These are phyloP conservation scores for Gossypium ekmanianum DNA, from an alignment of 345 rosid genomes.

Conservation along the genomic window DNA sequence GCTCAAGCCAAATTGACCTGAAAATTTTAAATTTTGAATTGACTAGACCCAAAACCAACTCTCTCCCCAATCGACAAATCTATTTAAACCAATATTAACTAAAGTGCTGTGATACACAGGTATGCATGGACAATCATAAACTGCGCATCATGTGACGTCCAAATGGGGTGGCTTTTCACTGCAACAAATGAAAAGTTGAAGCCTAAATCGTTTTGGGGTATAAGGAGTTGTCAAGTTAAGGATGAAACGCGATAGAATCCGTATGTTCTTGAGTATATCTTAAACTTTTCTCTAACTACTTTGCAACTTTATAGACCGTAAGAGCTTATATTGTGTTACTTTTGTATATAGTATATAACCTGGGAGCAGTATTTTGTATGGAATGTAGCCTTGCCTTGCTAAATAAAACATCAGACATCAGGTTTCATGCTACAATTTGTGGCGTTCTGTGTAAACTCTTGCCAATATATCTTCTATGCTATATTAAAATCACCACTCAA, in stretches of 20 bases:
- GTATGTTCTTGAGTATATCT: background rate
- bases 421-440: background rate
- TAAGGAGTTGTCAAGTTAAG: conserved; percentile 70
- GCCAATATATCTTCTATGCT: background rate
- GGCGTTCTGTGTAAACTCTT: background rate
- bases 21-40: too few relatives aligned
- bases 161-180: conserved; percentile 88
- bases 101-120: conserved; percentile 35
- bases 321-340: background rate
- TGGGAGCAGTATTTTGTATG: background rate
- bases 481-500: too few relatives aligned
- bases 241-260: conserved; percentile 28
- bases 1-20: too few relatives aligned
- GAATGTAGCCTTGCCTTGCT: background rate
- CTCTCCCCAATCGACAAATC: too few relatives aligned
- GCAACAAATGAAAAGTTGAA: conserved; percentile 62
- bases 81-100: background rate
- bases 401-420: background rate
- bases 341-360: background rate
- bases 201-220: conserved; percentile 88
- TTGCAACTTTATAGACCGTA: background rate
- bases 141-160: conserved; percentile 54
- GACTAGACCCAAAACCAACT: too few relatives aligned
- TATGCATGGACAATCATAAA: conserved; percentile 81
- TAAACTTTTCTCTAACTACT: background rate